phyloP scores from a whole-genome alignment of 1,284 basidiomycete genomes.

The Xerocomus tenax region DNA sequence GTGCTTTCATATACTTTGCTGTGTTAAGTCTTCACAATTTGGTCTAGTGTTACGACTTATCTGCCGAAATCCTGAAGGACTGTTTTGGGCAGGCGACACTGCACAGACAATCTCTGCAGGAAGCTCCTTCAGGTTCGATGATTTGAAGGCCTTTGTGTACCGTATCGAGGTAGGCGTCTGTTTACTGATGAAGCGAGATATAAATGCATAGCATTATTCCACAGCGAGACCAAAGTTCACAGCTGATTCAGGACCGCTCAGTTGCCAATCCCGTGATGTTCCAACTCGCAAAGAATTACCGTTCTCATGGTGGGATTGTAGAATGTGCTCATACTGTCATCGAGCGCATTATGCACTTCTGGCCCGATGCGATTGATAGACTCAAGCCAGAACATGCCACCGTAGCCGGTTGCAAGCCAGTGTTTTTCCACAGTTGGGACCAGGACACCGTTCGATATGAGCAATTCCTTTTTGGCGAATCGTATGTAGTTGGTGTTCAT shows the following conservation, averaged over 20 bases:
- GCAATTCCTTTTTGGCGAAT: constrained; percentile 49
- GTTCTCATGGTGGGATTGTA: constrained; percentile 67
- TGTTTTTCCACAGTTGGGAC: constrained; percentile 52
- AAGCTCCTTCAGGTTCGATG: constrained; percentile 64
- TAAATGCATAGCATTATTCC: neutral
- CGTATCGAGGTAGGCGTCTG: constrained; percentile 42
- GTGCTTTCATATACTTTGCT: constrained; percentile 11
- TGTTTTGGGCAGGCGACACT: constrained; percentile 75
- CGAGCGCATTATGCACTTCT: constrained; percentile 52
- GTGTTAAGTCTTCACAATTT: neutral
- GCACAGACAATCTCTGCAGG: constrained; percentile 69
- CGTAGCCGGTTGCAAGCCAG: constrained; percentile 51
- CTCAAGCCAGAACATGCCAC: constrained; percentile 52
- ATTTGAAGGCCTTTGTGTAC: constrained; percentile 59
- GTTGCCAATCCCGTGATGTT: constrained; percentile 41
- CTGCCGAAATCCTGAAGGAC: constrained; percentile 54
- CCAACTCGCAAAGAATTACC: constrained; percentile 57
- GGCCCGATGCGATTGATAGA: constrained; percentile 58
- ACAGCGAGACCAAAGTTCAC: constrained; percentile 19
- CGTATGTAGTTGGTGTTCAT: constrained; percentile 25
- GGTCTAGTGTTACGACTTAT: constrained; percentile 49
- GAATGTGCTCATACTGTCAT: constrained; percentile 58
- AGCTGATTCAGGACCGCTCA: constrained; percentile 13
- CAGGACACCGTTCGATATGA: constrained; percentile 46
- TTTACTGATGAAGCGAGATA: neutral